Conservation (phyloP, 257 asterid genomes). For the Linaria vulgaris region DNA sequence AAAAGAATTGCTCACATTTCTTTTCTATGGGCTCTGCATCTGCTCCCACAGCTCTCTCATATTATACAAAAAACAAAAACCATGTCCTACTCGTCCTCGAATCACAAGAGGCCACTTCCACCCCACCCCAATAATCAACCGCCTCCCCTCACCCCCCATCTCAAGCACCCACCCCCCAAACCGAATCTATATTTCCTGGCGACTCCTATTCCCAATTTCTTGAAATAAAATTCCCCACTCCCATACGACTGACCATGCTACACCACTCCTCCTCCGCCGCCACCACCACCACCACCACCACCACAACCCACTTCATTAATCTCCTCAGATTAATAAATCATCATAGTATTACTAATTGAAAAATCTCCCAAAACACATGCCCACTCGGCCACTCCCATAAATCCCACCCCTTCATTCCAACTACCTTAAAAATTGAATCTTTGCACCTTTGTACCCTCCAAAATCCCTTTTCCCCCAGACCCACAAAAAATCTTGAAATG, state of each 20-base stretch:
- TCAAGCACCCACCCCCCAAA: neutral
- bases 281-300: too few relatives aligned
- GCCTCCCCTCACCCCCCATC: neutral
- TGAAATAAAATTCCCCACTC: too few relatives aligned
- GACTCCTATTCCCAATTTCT: too few relatives aligned
- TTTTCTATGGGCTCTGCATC: slow-evolving; percentile 23
- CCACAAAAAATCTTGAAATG: slow-evolving; percentile 2
- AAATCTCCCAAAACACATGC: neutral
- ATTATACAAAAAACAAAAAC: too few relatives aligned
- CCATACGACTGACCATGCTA: too few relatives aligned
- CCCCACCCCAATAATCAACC: neutral
- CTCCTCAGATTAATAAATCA: too few relatives aligned
- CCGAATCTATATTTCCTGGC: neutral
- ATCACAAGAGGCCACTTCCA: slow-evolving; percentile 15
- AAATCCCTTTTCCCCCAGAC: neutral
- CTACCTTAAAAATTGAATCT: neutral
- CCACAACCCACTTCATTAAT: too few relatives aligned
- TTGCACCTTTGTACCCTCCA: neutral
- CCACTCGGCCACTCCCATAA: too few relatives aligned
- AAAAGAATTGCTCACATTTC: too few relatives aligned
- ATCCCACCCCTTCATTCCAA: neutral
- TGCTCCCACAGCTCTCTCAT: neutral
- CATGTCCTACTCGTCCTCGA: slow-evolving; percentile 25
- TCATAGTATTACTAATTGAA: too few relatives aligned
- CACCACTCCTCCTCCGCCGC: too few relatives aligned